Evolutionary conservation across 192 early-diverging fungal genomes (phyloP).

Genomic region (Oehlia diaphana): DNA sequence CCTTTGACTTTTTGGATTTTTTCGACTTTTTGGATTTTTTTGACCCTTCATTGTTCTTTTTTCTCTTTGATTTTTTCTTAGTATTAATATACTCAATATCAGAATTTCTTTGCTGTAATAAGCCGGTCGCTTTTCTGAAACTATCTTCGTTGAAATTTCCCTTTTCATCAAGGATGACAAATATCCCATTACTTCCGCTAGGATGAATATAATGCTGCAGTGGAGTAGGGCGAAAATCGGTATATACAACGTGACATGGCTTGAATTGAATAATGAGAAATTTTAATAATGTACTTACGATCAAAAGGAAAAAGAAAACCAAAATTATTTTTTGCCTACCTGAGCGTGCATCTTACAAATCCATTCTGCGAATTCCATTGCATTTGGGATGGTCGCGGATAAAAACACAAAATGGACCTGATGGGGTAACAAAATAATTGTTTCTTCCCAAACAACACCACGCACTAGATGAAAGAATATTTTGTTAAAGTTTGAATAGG

Average conservation of each 20-base stretch:
- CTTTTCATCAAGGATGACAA: conserved; percentile 97
- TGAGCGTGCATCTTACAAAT: conserved; percentile 92
- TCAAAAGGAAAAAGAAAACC: no score
- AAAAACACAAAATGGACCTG: conserved; percentile 92
- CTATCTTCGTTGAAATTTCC: conserved; percentile 92
- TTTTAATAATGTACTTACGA: background rate
- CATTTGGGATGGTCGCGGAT: conserved; percentile 98
- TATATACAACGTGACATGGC: conserved; percentile 97
- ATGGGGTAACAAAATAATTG: conserved; percentile 91
- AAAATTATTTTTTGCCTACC: background rate
- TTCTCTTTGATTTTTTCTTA: background rate
- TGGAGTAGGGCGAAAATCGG: conserved; percentile 95
- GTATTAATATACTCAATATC: background rate
- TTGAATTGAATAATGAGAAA: background rate
- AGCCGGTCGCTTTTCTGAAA: conserved; percentile 80
- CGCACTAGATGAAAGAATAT: conserved; percentile 46
- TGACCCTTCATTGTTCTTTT: background rate
- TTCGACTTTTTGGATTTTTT: conserved; percentile 34
- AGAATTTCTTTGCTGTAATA: background rate
- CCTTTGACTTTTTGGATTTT: background rate
- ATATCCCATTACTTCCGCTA: conserved; percentile 87
- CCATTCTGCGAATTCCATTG: conserved; percentile 99
- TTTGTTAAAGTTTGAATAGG: conserved; percentile 17
- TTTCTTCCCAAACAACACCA: conserved; percentile 99
- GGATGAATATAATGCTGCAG: conserved; percentile 97